A percentile compares a stretch with the other conserved stretches of the same genome.
phyloP scores from a whole-genome alignment of 2,329 filamentous ascomycete genomes.

The Boeremia exigua region DNA sequence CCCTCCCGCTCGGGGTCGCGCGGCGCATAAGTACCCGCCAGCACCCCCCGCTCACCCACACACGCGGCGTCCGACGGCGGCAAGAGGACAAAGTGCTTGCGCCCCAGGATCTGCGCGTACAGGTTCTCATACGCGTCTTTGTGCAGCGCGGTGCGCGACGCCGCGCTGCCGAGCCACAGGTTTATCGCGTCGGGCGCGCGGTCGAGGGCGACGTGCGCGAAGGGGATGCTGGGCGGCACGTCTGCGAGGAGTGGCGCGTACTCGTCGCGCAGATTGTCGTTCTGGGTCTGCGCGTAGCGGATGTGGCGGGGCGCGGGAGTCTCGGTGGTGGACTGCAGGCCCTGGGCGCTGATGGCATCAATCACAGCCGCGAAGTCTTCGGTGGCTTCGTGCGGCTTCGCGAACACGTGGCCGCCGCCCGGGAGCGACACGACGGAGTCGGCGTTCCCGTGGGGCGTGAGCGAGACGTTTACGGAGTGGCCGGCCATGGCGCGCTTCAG shows the following conservation, averaged over 20 bases:
- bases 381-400: conserved; percentile 73
- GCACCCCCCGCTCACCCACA: conserved; percentile 68
- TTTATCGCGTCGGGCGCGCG: conserved; percentile 76
- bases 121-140: conserved; percentile 88
- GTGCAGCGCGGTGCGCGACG: conserved; percentile 74
- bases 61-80: conserved; percentile 74
- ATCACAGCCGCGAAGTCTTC: conserved; percentile 70
- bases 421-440: conserved; percentile 68
- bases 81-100: conserved; percentile 76
- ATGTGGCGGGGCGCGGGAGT: conserved; percentile 7
- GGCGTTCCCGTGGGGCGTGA: conserved; percentile 74
- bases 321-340: conserved; percentile 32
- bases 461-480: conserved; percentile 72
- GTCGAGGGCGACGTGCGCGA: conserved; percentile 73
- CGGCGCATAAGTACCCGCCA: conserved; percentile 63
- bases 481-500: conserved; percentile 62
- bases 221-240: conserved; percentile 70
- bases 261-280: conserved; percentile 80
- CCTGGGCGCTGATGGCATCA: conserved; percentile 65
- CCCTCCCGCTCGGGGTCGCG: too few species aligned
- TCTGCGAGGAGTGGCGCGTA: conserved; percentile 69
- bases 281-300: conserved; percentile 78
- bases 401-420: conserved; percentile 60
- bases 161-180: conserved; percentile 77
- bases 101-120: conserved; percentile 76